Evolutionary conservation across 345 rosid species (phyloP), one percentile per base, ranked within the genome.

Genomic region (Gossypium australe): DNA sequence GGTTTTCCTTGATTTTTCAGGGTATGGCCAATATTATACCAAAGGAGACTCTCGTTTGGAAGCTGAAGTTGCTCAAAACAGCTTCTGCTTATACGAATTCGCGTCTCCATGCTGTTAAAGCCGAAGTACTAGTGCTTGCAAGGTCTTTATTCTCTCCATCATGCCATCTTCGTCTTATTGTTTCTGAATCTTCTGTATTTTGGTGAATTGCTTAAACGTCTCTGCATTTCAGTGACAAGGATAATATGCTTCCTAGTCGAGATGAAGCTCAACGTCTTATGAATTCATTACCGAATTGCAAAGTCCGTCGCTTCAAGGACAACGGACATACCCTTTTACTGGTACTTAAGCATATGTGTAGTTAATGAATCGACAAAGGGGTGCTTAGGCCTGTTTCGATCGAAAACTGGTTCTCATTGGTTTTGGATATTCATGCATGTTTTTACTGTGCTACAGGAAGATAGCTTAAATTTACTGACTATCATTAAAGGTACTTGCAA

Each of bases 401-500:
- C 1, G 38, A 24, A 45, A 66, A 66, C 11, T n/a, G 5, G 69
- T 43, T 65, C 6, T 64, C 6, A 41, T 64, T 24, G 24, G 12
- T 17, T 64, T 64, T 34, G 22, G 58, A 16, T 22, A n/a, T 53
- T 2, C 20, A 17, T 56, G 60, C 18, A 18, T 9, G 60, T 56
- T 57, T 56, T 56, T 22, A 20, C 9, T 24, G 38, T 25, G 64
- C 8, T 59, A 12, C 38, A 59, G 64, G 64, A 59, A 59, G 64
- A 59, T 24, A 59, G 64, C 64, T 11, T 59, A 41, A 59, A 59
- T 25, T 25, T 59, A 59, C n/a, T 59, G 64, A 59, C 64, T 12
- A 5, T 59, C 64, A 59, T 59, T 59, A 59, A 59, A 59, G 64
- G 64, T 5, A 59, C 64, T 59, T 59, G 41, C 64, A 59, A 59